Percentiles rank a stretch among this genome's conserved stretches.
Conservation (phyloP, 371 early-diverging fungal genomes). For the Mucor plumbeus region DNA sequence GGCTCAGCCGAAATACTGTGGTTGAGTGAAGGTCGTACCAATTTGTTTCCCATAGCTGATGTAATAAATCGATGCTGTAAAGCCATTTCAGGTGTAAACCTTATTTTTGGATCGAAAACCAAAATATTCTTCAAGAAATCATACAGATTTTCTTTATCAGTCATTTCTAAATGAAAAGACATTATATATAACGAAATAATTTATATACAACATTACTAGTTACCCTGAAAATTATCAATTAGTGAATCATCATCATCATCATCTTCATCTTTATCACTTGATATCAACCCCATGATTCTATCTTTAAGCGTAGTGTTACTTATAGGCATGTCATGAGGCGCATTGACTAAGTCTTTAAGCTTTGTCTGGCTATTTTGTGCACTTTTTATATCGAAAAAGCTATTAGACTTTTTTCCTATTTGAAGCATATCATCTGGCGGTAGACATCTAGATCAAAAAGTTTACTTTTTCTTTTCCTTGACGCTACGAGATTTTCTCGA, state of each 20-base stretch:
- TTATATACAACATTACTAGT: background rate
- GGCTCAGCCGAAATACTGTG: background rate
- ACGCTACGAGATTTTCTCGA: background rate
- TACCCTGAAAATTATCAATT: slow-evolving; percentile 6
- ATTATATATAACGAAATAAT: background rate
- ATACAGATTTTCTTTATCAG: slow-evolving; percentile 22
- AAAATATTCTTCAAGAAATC: slow-evolving; percentile 74
- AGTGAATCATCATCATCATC: slow-evolving; percentile 12
- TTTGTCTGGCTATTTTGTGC: slow-evolving; percentile 5
- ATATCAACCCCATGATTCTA: slow-evolving; percentile 11
- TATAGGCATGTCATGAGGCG: slow-evolving; percentile 9
- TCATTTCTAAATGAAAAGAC: background rate
- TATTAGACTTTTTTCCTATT: slow-evolving; percentile 5
- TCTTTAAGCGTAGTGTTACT: slow-evolving; percentile 10
- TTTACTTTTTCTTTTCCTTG: background rate
- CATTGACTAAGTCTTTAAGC: background rate
- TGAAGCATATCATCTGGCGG: slow-evolving; percentile 25
- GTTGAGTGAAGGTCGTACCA: background rate
- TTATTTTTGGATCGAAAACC: slow-evolving; percentile 81
- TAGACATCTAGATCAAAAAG: slow-evolving; percentile 7
- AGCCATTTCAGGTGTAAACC: slow-evolving; percentile 93
- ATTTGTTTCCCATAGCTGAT: background rate
- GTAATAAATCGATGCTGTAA: slow-evolving; percentile 87
- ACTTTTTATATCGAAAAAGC: slow-evolving; percentile 9
- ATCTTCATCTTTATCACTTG: slow-evolving; percentile 13